Evolutionary conservation across 495 filamentous ascomycete genomes (phyloP).

Genomic region (Penicillium lagena): DNA sequence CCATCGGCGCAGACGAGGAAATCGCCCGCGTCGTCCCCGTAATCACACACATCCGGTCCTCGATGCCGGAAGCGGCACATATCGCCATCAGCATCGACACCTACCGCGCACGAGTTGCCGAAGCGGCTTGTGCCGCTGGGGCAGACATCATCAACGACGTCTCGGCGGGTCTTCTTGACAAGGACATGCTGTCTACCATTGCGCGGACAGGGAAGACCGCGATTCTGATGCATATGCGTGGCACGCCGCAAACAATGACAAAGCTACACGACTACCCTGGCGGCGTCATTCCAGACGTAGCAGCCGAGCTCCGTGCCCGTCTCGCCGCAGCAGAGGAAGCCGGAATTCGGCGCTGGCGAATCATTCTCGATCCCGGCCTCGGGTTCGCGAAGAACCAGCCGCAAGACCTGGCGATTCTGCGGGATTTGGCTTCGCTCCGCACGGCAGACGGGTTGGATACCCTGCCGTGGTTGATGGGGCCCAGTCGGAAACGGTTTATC

Average conservation of each 20-base stretch:
- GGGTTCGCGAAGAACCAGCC: conserved; percentile 82
- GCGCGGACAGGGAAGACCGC: conserved; percentile 75
- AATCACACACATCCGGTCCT: conserved; percentile 63
- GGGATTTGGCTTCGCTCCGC: conserved; percentile 57
- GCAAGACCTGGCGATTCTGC: conserved; percentile 76
- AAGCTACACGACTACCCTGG: conserved; percentile 60
- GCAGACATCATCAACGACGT: conserved; percentile 96
- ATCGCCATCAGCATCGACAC: conserved; percentile 84
- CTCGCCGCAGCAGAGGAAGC: conserved; percentile 73
- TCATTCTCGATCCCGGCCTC: conserved; percentile 89
- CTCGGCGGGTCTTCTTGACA: conserved; percentile 73
- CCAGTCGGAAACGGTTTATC: conserved; percentile 87
- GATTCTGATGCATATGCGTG: conserved; percentile 94
- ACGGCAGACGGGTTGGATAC: conserved; percentile 56
- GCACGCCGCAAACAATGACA: conserved; percentile 79
- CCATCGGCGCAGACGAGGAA: conserved; percentile 67
- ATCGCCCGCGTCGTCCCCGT: conserved; percentile 69
- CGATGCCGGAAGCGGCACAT: conserved; percentile 49
- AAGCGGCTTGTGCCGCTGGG: conserved; percentile 70
- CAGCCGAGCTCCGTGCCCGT: conserved; percentile 59
- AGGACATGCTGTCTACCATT: conserved; percentile 74
- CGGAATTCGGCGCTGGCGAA: conserved; percentile 85
- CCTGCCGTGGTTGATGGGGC: conserved; percentile 84
- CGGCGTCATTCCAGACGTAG: conserved; percentile 67
- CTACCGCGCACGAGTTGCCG: conserved; percentile 81